Evolutionary conservation across 495 filamentous ascomycete genomes (phyloP).

Genomic region (Apiosordaria backusii): DNA sequence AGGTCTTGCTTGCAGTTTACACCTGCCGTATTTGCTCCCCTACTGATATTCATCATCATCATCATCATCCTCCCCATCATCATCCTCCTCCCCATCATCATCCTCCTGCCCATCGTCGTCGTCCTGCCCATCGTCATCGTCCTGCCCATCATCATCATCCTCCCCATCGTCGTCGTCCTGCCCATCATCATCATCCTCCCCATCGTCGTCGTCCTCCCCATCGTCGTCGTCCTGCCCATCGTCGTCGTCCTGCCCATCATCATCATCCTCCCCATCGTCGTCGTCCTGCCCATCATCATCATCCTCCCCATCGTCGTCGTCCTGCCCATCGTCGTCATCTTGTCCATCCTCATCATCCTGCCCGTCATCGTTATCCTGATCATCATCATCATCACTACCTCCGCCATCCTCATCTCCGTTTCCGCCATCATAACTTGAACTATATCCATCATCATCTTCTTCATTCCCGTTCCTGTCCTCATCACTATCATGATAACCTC

Average conservation of each 20-base stretch:
- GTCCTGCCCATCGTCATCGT: too few relatives aligned
- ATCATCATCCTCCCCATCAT: too few relatives aligned
- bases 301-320: neutral
- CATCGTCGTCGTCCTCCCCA: conserved; percentile 6
- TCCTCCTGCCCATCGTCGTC: too few relatives aligned
- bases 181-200: conserved; percentile 11
- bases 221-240: conserved; percentile 5
- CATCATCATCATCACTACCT: neutral
- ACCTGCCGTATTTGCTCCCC: too few relatives aligned
- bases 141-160: neutral
- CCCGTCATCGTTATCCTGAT: neutral
- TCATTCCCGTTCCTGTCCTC: conserved; percentile 7
- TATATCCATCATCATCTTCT: conserved; percentile 1
- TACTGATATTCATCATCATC: too few relatives aligned
- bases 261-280: neutral
- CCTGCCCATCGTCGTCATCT: neutral
- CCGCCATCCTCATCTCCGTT: neutral
- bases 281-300: conserved; percentile 10
- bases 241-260: conserved; percentile 9
- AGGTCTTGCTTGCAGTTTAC: too few relatives aligned
- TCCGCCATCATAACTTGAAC: neutral
- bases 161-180: conserved; percentile 8
- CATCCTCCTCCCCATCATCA: too few relatives aligned
- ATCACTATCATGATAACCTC: too few relatives aligned
- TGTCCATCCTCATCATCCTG: neutral